Conservation (phyloP, 441 rosid species). For the Oxalis stricta region DNA sequence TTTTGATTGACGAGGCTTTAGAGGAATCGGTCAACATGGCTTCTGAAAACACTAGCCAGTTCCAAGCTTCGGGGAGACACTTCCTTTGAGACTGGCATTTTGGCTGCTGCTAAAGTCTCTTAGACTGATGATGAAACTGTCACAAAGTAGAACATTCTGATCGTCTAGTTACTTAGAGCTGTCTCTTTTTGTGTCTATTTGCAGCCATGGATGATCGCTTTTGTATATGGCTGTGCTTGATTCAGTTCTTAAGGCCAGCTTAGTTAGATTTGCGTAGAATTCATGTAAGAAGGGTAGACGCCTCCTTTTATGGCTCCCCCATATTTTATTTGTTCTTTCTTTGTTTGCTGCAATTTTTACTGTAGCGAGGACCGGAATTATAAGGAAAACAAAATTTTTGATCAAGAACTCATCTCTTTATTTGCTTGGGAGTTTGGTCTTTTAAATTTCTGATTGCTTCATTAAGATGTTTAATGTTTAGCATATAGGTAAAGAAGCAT, state of each 20-base stretch:
- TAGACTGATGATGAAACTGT: conserved; percentile 17
- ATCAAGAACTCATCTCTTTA: too few species aligned
- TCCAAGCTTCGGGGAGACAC: conserved; percentile 16
- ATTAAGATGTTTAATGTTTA: too few species aligned
- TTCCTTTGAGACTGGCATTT: conserved; percentile 28
- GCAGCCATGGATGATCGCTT: conserved; percentile 73
- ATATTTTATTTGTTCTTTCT: not conserved
- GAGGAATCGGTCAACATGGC: conserved; percentile 16
- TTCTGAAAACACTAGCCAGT: conserved; percentile 9
- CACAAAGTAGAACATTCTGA: conserved; percentile 17
- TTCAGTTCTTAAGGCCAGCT: conserved; percentile 33
- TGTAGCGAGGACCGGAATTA: conserved; percentile 9
- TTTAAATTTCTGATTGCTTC: too few species aligned
- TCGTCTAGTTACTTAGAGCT: conserved; percentile 53
- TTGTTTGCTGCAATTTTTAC: not conserved
- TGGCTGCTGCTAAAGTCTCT: conserved; percentile 18
- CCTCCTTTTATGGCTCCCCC: conserved; percentile 23
- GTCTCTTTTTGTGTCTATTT: conserved; percentile 36
- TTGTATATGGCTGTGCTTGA: conserved; percentile 40
- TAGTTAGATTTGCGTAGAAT: conserved; percentile 16
- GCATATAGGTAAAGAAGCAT: too few species aligned
- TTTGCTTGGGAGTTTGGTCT: too few species aligned
- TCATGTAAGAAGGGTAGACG: conserved; percentile 13
- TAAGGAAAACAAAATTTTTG: too few species aligned
- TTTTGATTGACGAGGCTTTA: conserved; percentile 44